phyloP scores from a whole-genome alignment of 495 filamentous ascomycete species.

The Trichodelitschia bisporula region DNA sequence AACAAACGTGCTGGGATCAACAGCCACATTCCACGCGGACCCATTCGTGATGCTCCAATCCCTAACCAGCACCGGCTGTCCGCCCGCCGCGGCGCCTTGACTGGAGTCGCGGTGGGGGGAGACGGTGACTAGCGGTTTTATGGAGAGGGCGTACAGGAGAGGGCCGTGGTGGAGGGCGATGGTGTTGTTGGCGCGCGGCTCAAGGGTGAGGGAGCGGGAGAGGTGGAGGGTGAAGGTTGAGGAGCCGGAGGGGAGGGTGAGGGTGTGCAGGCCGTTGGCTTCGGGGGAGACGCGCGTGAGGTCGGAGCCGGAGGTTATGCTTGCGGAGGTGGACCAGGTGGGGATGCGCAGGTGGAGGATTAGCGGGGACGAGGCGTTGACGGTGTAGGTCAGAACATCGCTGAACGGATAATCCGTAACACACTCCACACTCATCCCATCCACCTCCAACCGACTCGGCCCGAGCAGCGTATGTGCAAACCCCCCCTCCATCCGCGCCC shows the following conservation, averaged over 20 bases:
- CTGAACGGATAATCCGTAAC: slow-evolving; percentile 30
- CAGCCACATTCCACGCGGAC: slow-evolving; percentile 23
- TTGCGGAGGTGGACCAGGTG: slow-evolving; percentile 17
- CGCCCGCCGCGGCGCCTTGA: too few relatives aligned
- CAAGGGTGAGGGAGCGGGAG: slow-evolving; percentile 1
- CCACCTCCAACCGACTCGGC: slow-evolving; percentile 12
- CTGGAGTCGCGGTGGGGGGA: too few relatives aligned
- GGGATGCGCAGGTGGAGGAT: slow-evolving; percentile 27
- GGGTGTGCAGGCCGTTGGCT: slow-evolving; percentile 13
- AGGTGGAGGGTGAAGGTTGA: not conserved
- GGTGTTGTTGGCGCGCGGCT: slow-evolving; percentile 25
- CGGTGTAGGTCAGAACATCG: slow-evolving; percentile 21
- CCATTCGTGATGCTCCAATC: slow-evolving; percentile 18
- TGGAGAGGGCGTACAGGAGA: slow-evolving; percentile 27
- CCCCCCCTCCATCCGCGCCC: slow-evolving; percentile 10
- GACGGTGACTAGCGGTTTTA: slow-evolving; percentile 3
- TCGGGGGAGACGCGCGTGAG: slow-evolving; percentile 3
- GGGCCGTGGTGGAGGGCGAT: slow-evolving; percentile 28
- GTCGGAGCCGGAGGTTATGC: slow-evolving; percentile 3
- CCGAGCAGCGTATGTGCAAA: slow-evolving; percentile 21
- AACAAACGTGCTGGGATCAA: slow-evolving; percentile 21
- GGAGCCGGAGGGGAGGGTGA: slow-evolving; percentile 12
- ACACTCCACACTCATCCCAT: slow-evolving; percentile 13
- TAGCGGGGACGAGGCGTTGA: slow-evolving; percentile 17
- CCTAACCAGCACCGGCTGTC: slow-evolving; percentile 14